phyloP scores from a whole-genome alignment of 176 grass and related monocot genomes.

The Oryza glumipatula region DNA sequence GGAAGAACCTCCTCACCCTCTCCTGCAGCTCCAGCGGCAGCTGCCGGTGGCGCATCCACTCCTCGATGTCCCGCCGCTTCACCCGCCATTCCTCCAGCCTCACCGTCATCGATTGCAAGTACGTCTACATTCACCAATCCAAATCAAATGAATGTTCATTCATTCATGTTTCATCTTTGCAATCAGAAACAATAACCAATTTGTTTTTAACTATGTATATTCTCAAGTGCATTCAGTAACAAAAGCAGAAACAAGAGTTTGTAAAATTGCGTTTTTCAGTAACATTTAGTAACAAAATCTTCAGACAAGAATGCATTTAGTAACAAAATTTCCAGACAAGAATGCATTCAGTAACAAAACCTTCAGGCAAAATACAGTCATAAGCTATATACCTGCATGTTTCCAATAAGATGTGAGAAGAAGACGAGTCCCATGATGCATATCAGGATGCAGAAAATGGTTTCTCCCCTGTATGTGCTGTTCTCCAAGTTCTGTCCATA shows the following conservation, averaged over 20 bases:
- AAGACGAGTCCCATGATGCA: conserved; percentile 94
- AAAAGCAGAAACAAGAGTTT: neutral
- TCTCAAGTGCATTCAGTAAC: too few relatives aligned
- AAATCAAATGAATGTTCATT: too few relatives aligned
- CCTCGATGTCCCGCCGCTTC: conserved; percentile 82
- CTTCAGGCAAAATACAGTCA: neutral
- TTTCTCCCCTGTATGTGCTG: conserved; percentile 84
- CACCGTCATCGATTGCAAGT: conserved; percentile 85
- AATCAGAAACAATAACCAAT: neutral
- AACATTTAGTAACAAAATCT: too few relatives aligned
- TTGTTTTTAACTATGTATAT: too few relatives aligned
- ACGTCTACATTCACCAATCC: conserved; percentile 51
- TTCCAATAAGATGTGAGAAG: conserved; percentile 97
- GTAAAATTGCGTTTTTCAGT: too few relatives aligned
- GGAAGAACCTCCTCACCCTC: conserved; percentile 82
- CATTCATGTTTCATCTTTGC: neutral
- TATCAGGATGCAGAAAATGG: conserved; percentile 84
- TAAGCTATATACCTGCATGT: conserved; percentile 79
- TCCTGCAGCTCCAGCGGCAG: conserved; percentile 84
- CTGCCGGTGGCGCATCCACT: conserved; percentile 98
- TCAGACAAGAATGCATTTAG: too few relatives aligned
- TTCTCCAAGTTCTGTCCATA: conserved; percentile 88
- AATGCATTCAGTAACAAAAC: too few relatives aligned
- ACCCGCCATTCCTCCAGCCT: conserved; percentile 95
- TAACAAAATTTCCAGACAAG: too few relatives aligned